Percentiles rank a stretch among this genome's conserved stretches.
These are phyloP conservation scores for Schoenoplectus triqueter DNA, from an alignment of 202 grass and related monocot genomes.

Conservation along the genomic window DNA sequence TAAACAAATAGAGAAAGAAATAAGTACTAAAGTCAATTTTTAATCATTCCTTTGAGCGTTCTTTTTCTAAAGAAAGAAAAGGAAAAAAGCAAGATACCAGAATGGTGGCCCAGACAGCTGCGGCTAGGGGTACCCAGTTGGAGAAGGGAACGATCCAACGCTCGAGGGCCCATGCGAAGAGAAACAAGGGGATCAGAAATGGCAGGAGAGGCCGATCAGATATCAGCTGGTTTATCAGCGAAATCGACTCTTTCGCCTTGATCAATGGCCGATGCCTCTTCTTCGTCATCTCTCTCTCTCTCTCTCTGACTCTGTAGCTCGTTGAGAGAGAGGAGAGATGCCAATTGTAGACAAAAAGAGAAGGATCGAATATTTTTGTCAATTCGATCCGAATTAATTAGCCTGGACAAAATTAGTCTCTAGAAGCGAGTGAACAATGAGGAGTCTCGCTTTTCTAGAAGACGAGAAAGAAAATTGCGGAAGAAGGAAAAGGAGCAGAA, in stretches of 20 bases:
- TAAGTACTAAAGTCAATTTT: no score
- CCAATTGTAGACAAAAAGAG: no score
- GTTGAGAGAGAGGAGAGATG: background rate
- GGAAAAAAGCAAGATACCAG: constrained; percentile 45
- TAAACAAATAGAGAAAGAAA: constrained; percentile 10
- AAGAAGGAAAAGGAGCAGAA: no score
- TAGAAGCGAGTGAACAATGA: no score
- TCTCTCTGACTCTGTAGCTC: background rate
- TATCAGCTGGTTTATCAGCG: constrained; percentile 85
- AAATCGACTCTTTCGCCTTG: constrained; percentile 59
- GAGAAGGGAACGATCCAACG: constrained; percentile 97
- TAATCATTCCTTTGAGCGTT: no score
- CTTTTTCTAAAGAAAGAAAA: no score
- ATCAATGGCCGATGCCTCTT: constrained; percentile 61
- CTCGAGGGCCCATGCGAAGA: constrained; percentile 85
- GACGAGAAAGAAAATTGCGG: no score
- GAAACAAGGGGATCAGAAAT: constrained; percentile 73
- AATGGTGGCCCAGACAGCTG: constrained; percentile 93
- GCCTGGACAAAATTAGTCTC: no score
- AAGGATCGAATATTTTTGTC: no score
- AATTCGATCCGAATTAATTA: no score
- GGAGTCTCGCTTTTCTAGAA: no score
- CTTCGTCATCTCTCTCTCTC: constrained; percentile 57
- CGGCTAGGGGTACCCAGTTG: constrained; percentile 78
- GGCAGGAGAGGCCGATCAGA: constrained; percentile 83